These are phyloP conservation scores for Verticillium nubilum DNA, from an alignment of 2,329 filamentous ascomycete genomes.

Conservation along the genomic window DNA sequence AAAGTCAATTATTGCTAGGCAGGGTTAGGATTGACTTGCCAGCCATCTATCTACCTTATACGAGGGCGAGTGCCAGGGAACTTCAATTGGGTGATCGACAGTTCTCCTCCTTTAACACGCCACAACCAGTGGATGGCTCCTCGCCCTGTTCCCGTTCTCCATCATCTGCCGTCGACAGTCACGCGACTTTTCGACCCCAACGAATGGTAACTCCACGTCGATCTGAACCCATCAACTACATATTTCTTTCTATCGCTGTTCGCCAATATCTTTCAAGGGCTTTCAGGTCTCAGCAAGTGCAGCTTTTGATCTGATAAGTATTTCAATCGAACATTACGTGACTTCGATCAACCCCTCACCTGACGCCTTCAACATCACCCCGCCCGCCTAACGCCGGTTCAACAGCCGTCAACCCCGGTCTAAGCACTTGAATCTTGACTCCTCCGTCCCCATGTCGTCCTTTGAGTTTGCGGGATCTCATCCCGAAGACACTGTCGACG, in stretches of 20 bases:
- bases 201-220: background rate
- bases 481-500: background rate
- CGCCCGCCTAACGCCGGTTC: background rate
- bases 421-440: background rate
- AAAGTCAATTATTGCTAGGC: background rate
- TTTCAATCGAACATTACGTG: background rate
- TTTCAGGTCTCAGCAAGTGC: background rate
- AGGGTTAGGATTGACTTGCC: background rate
- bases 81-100: background rate
- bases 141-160: background rate
- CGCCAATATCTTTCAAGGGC: background rate
- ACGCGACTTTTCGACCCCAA: background rate
- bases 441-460: background rate
- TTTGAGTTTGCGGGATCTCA: background rate
- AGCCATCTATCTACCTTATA: too few relatives aligned
- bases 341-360: background rate
- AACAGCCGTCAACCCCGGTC: background rate
- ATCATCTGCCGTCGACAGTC: background rate
- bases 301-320: background rate
- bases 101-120: background rate
- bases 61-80: too few relatives aligned
- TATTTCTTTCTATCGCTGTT: background rate
- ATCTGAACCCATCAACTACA: background rate
- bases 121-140: background rate
- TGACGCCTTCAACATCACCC: background rate